phyloP scores from a whole-genome alignment of 2,329 filamentous ascomycete species.

The Aureobasidium leucospermi region DNA sequence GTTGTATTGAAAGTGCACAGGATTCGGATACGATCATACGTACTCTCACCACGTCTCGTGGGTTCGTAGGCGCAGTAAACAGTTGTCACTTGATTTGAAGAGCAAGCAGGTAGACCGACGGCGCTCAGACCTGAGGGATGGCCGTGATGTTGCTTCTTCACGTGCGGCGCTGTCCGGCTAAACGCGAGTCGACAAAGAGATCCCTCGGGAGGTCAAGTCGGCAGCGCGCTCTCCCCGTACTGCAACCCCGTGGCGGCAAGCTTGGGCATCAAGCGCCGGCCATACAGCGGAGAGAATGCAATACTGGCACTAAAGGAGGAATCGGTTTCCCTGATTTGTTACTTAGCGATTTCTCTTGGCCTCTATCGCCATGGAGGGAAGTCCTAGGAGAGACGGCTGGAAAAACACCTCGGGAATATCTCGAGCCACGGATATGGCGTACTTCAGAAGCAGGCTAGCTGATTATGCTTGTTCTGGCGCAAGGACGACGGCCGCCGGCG shows the following conservation, averaged over 20 bases:
- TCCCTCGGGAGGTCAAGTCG: neutral
- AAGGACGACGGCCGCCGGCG: slow-evolving; percentile 10
- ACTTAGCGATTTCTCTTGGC: neutral
- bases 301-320: neutral
- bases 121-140: neutral
- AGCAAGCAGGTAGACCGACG: neutral
- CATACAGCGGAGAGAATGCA: neutral
- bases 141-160: neutral
- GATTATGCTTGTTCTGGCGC: slow-evolving; percentile 14
- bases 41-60: slow-evolving; percentile 2
- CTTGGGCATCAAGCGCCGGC: slow-evolving; percentile 8
- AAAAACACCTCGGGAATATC: slow-evolving; percentile 1
- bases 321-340: neutral
- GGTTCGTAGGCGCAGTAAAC: neutral
- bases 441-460: slow-evolving; percentile 10
- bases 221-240: slow-evolving; percentile 6
- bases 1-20: neutral
- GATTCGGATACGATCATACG: neutral
- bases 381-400: neutral
- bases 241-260: slow-evolving; percentile 2
- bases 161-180: slow-evolving; percentile 5
- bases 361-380: neutral
- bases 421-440: slow-evolving; percentile 1
- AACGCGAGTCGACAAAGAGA: neutral
- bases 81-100: neutral